A percentile compares a stretch with the other conserved stretches of the same genome.
Conservation (phyloP, 2,329 filamentous ascomycete genomes). For the Sporothrix humicola region DNA sequence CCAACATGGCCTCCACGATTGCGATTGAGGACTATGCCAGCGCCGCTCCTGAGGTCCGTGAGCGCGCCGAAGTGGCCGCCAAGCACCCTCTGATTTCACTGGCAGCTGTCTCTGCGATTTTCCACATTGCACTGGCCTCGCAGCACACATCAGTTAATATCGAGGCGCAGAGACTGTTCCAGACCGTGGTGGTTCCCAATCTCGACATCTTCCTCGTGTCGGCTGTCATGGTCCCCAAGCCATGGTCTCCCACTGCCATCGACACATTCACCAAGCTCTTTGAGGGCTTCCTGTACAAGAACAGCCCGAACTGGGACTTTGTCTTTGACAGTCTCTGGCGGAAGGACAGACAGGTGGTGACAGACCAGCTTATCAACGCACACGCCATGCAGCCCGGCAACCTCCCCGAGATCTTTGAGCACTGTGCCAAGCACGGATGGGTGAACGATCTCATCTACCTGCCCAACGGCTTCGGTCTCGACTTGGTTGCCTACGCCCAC, state of each 20-base stretch:
- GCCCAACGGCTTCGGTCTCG: conserved; percentile 82
- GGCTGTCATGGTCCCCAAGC: conserved; percentile 76
- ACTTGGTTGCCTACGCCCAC: conserved; percentile 85
- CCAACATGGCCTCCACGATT: conserved; percentile 79
- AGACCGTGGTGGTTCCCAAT: conserved; percentile 72
- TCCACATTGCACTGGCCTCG: conserved; percentile 67
- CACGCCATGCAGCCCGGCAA: conserved; percentile 73
- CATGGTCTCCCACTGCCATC: conserved; percentile 75
- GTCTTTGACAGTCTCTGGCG: conserved; percentile 91
- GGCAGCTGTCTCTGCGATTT: conserved; percentile 75
- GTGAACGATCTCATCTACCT: conserved; percentile 79
- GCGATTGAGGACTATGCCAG: conserved; percentile 62
- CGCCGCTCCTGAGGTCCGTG: conserved; percentile 56
- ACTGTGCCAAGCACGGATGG: conserved; percentile 83
- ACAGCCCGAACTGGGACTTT: conserved; percentile 79
- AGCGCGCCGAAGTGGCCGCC: conserved; percentile 66
- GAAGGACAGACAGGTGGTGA: conserved; percentile 87
- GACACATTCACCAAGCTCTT: conserved; percentile 80
- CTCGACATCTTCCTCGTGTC: conserved; percentile 80
- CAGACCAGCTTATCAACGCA: conserved; percentile 75
- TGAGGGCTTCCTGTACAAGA: conserved; percentile 80
- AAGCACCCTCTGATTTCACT: conserved; percentile 88
- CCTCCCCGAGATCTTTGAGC: conserved; percentile 74
- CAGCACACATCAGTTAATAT: conserved; percentile 65
- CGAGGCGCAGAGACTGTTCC: conserved; percentile 69